Conservation (phyloP, 148 eudicot species). For the Spergularia marina region DNA sequence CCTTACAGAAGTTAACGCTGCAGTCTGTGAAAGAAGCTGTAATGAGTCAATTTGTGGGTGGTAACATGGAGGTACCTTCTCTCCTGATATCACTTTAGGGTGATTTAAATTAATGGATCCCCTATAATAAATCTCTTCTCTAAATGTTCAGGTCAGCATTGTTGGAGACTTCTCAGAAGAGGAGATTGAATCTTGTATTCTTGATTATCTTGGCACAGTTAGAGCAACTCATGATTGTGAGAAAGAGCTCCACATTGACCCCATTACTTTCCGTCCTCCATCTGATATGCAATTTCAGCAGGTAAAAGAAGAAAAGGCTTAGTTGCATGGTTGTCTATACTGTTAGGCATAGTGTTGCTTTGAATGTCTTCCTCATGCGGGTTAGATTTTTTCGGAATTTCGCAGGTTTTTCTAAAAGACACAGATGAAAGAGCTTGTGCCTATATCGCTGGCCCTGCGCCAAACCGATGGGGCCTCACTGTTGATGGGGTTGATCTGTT, state of each 20-base stretch:
- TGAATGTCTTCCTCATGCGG: background rate
- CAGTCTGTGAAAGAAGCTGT: slow-evolving; percentile 88
- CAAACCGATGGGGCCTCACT: slow-evolving; percentile 93
- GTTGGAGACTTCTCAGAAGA: slow-evolving; percentile 97
- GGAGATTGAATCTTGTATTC: slow-evolving; percentile 91
- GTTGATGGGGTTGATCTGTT: slow-evolving; percentile 71
- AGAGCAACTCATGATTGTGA: slow-evolving; percentile 42
- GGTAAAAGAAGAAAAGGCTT: slow-evolving; percentile 40
- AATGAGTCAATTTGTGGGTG: slow-evolving; percentile 79
- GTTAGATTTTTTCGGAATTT: background rate
- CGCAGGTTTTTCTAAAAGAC: slow-evolving; percentile 85
- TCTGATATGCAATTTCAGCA: slow-evolving; percentile 78
- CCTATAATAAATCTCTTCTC: background rate
- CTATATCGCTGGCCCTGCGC: slow-evolving; percentile 98
- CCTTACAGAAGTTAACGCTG: slow-evolving; percentile 64
- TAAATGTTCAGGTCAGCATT: slow-evolving; percentile 68
- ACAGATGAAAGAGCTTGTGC: slow-evolving; percentile 99
- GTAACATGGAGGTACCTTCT: slow-evolving; percentile 85
- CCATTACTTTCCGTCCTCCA: slow-evolving; percentile 69
- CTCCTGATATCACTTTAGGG: slow-evolving; percentile 2
- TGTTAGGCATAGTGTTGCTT: background rate
- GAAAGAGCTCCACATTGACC: slow-evolving; percentile 41
- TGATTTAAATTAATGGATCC: background rate
- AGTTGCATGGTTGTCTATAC: background rate
- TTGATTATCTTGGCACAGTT: slow-evolving; percentile 95